Base-by-base conservation (phyloP, 2,329 filamentous ascomycete species). In the Aspergillus sp. region DNA sequence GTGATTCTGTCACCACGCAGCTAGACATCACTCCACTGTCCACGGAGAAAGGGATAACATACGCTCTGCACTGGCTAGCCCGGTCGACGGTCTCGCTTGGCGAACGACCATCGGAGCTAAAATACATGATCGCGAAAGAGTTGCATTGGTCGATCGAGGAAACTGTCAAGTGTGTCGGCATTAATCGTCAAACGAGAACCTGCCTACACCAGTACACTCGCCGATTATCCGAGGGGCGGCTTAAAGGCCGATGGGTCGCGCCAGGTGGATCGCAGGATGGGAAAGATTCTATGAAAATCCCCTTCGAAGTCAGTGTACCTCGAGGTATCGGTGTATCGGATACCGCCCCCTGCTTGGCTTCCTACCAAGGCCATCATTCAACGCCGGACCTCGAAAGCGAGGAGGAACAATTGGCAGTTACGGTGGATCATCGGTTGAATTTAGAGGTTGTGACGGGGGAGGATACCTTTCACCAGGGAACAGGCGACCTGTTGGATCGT, bases 401-500 rank as follows among this genome's bases (percentile, higher is more conserved):
- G 9, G 34, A 23, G 9, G 51, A 45, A 22, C 8, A 9, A 41
- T 8, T 54, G 11, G 22, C 51, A 8, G n/a, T 54, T 15, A 47
- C 52, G 17, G 52, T 54, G 38, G n/a, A 30, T 3, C 52, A 54
- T 25, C 17, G 8, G 15, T n/a, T 54, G 52, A 28, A 31, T n/a
- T 13, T 54, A 3, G 52, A 54, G 23, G 52, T 54, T n/a, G 41
- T 54, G 7, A 46, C 25, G 9, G 52, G 52, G 7, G 52, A 54
- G 52, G 52, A 54, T 22, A 54, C 52, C 11, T 30, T 54, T 22
- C 41, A 54, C 19, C 52, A 23, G 19, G 2, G 30, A 15, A 54
- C 41, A 8, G 52, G 52, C 5, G 41, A 54, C 11, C 41, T 54
- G 6, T 7, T 54, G 17, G 52, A 54, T 15, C 52, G 52, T 6